Evolutionary conservation across 2,329 filamentous ascomycete genomes (phyloP), one percentile per base, ranked within the genome.

Genomic region (Achaetomium macrosporum): DNA sequence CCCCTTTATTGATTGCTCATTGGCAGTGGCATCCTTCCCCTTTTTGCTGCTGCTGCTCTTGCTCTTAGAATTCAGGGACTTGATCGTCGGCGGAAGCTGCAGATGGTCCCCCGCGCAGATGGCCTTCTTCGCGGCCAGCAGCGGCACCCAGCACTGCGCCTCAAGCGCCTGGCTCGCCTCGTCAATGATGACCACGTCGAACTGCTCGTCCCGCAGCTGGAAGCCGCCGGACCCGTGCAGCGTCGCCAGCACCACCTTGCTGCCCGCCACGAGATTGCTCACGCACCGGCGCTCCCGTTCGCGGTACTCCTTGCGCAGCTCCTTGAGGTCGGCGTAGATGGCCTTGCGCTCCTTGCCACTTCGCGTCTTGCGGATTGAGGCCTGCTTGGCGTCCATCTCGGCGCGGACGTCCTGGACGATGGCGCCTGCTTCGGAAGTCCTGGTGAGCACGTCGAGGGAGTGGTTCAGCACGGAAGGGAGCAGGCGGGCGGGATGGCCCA

Each of bases 101-200:
- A 97, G 73, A 68, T 97, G 93, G 66, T 99, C 93, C 44, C 93
- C 93, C 1, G 93, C 93, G 57, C 95, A 84, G 9, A 99, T 85
- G 9, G 90, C 84, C 72, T 96, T 97, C 60, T 76, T 82, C 0
- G 89, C 89, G 39, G 82, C 79, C 16, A 96, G 71, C 43, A 99
- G 71, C 11, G 93, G 85, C 47, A 97, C 91, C 93, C 93, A 99
- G 71, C 91, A 96, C 69, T 97, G 92, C 0, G 93, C 91, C 70
- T 99, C 93, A 10, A 97, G 76, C 2, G 93, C 93, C 68, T 99
- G 93, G 66, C 88, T 95, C 5, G 91, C 93, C 72, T 99, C 93
- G 64, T 99, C 93, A 52, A 99, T 90, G 56, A 99, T 84, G 29
- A 99, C 88, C 5, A 96, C 87, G 68, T 99, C 93, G 59, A 99